Conservation (phyloP, 257 asterid genomes). For the Vinca minor region DNA sequence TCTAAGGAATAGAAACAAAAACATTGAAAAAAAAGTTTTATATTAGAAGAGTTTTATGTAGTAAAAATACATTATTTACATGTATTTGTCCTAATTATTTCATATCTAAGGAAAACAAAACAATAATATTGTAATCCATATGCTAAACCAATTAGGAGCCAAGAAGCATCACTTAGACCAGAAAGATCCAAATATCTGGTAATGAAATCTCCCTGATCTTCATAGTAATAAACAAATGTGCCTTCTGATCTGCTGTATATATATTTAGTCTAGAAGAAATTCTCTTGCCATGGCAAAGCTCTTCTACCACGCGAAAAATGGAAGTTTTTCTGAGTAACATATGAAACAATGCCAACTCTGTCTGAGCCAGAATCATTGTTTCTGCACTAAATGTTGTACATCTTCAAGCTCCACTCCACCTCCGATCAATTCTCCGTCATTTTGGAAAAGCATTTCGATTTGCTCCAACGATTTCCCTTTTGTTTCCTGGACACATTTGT, state of each 20-base stretch:
- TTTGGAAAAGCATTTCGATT: slow-evolving; percentile 47
- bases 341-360: neutral
- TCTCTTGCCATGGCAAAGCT: neutral
- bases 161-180: neutral
- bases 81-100: neutral
- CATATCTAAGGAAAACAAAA: neutral
- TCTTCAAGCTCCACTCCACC: slow-evolving; percentile 47
- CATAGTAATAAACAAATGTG: neutral
- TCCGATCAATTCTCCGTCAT: slow-evolving; percentile 21
- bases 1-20: neutral
- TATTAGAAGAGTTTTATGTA: neutral
- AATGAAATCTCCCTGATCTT: neutral
- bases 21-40: neutral
- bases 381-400: slow-evolving; percentile 34
- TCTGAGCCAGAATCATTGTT: neutral
- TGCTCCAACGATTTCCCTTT: slow-evolving; percentile 67
- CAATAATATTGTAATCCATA: neutral
- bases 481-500: slow-evolving; percentile 48
- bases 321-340: neutral
- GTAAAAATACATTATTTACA: neutral
- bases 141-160: neutral
- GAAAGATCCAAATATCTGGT: neutral
- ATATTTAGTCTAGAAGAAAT: neutral
- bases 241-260: neutral
- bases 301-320: neutral